Conservation (phyloP, 2,329 filamentous ascomycete genomes). For the Ceratocystis eucalypticola region DNA sequence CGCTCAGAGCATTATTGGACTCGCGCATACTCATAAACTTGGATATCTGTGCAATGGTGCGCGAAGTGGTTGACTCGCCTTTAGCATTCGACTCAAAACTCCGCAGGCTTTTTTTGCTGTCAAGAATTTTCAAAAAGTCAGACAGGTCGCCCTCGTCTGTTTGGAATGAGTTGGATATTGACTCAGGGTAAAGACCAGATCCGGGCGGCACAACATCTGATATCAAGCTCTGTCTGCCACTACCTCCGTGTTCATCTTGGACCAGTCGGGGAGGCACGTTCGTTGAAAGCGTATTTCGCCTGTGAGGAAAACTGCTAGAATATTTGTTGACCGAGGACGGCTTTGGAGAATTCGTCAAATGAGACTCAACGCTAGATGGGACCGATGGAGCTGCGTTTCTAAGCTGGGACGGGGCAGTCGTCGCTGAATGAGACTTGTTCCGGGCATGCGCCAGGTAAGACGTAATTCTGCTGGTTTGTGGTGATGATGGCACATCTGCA, state of each 20-base stretch:
- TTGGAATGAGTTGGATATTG: constrained; percentile 51
- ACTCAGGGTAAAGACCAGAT: constrained; percentile 64
- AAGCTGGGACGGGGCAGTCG: constrained; percentile 19
- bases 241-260: constrained; percentile 59
- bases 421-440: constrained; percentile 17
- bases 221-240: constrained; percentile 61
- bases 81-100: constrained; percentile 55
- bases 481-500: constrained; percentile 39
- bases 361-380: constrained; percentile 38
- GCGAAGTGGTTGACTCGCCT: constrained; percentile 56
- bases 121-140: constrained; percentile 79
- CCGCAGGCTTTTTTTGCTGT: constrained; percentile 73
- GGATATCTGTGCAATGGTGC: constrained; percentile 64
- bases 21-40: constrained; percentile 84
- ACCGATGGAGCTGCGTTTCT: constrained; percentile 28
- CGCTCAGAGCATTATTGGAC: constrained; percentile 74
- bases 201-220: constrained; percentile 60
- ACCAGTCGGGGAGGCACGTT: constrained; percentile 49
- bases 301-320: constrained; percentile 86
- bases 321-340: constrained; percentile 68
- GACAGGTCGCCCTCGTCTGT: constrained; percentile 86
- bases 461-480: constrained; percentile 28
- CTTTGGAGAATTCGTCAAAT: constrained; percentile 63
- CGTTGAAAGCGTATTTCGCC: constrained; percentile 63
- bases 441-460: constrained; percentile 11